These are phyloP conservation scores for Eustoma russellianum DNA, from an alignment of 257 asterid genomes.

Conservation along the genomic window DNA sequence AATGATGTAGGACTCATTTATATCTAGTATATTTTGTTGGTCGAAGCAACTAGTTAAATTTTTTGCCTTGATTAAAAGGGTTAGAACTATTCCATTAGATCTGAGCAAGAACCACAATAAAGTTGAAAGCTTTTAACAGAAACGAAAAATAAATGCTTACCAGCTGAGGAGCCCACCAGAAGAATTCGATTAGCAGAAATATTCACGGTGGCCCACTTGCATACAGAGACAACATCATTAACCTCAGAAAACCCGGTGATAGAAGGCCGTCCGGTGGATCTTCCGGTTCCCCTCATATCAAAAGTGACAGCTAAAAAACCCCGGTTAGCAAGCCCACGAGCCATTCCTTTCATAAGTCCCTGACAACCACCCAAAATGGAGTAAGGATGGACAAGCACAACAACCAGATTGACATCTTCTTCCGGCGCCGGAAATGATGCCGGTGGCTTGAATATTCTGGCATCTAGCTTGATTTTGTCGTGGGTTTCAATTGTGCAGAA, in stretches of 20 bases:
- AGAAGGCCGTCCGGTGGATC: conserved; percentile 74
- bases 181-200: conserved; percentile 48
- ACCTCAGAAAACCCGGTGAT: conserved; percentile 69
- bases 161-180: conserved; percentile 81
- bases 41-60: no score
- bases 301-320: conserved; percentile 62
- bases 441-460: conserved; percentile 37
- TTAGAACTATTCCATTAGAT: no score
- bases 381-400: conserved; percentile 67
- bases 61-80: no score
- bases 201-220: conserved; percentile 52
- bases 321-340: conserved; percentile 44
- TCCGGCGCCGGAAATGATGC: conserved; percentile 5
- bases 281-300: conserved; percentile 80
- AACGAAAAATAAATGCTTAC: conserved; percentile 11
- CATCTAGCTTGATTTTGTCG: conserved; percentile 42
- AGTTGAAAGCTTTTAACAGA: not conserved
- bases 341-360: conserved; percentile 73
- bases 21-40: no score
- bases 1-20: no score
- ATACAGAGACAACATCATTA: conserved; percentile 61
- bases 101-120: not conserved
- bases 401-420: conserved; percentile 19
- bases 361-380: conserved; percentile 74
- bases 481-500: conserved; percentile 33